These are phyloP conservation scores for Ophiostoma ips DNA, from an alignment of 2,329 filamentous ascomycete species.

Conservation along the genomic window DNA sequence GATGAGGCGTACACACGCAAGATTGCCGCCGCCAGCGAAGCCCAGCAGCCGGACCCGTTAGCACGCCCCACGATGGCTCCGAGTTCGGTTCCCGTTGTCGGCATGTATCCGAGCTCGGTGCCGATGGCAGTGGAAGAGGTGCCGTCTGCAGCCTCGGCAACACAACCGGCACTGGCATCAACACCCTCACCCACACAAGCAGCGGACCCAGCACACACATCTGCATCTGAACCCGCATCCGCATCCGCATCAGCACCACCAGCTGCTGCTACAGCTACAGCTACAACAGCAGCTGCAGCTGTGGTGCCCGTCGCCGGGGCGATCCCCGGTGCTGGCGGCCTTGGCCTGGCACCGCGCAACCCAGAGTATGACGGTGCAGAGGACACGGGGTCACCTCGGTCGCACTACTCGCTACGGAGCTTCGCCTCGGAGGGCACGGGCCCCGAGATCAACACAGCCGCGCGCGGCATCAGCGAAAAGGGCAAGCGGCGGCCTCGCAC, in stretches of 20 bases:
- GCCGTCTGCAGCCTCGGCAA: conserved; percentile 1
- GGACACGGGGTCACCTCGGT: conserved; percentile 35
- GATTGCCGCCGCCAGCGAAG: conserved; percentile 20
- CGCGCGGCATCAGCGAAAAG: conserved; percentile 35
- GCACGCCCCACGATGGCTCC: background rate
- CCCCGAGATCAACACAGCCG: conserved; percentile 40
- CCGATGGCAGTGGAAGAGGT: conserved; percentile 6
- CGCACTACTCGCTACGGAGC: conserved; percentile 38
- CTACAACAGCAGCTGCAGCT: background rate
- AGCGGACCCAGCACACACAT: background rate
- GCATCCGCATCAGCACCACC: background rate
- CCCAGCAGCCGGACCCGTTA: conserved; percentile 4
- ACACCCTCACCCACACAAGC: background rate
- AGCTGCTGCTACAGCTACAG: background rate
- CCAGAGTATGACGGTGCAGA: conserved; percentile 49
- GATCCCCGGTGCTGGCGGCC: conserved; percentile 44
- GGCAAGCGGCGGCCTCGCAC: conserved; percentile 39
- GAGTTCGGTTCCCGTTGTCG: conserved; percentile 1
- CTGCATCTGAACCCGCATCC: too few relatives aligned
- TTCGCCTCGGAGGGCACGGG: conserved; percentile 35
- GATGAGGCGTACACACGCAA: conserved; percentile 54
- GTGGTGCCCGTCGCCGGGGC: conserved; percentile 5
- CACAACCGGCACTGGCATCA: background rate
- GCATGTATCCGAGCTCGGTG: background rate
- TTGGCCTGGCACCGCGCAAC: conserved; percentile 46